phyloP scores from a whole-genome alignment of 345 rosid genomes.

The Laguncularia racemosa region DNA sequence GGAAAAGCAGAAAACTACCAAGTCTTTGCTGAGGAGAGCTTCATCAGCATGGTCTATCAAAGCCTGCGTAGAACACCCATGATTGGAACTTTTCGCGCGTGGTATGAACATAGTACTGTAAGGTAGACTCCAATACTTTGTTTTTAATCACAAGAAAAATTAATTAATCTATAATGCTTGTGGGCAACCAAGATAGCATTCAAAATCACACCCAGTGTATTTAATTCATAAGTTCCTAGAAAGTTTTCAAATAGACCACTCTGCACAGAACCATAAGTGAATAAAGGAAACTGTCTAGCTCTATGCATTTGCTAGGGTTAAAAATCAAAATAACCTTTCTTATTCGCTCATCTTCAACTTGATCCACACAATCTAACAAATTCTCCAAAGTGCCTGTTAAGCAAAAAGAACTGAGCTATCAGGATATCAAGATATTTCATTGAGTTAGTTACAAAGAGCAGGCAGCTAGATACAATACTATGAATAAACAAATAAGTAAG shows the following conservation, averaged over 20 bases:
- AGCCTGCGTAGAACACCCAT: constrained; percentile 28
- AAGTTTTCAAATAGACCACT: too few species aligned
- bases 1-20: constrained; percentile 32
- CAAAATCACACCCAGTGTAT: background rate
- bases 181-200: background rate
- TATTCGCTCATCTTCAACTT: constrained; percentile 54
- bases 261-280: too few species aligned
- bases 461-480: too few species aligned
- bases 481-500: too few species aligned
- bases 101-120: background rate
- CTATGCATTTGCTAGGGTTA: background rate
- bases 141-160: too few species aligned
- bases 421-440: constrained; percentile 1
- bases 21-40: constrained; percentile 71
- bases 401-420: constrained; percentile 5
- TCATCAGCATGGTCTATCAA: constrained; percentile 48
- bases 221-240: too few species aligned
- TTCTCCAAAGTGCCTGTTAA: constrained; percentile 66
- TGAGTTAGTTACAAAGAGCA: background rate
- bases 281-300: too few species aligned
- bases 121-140: background rate
- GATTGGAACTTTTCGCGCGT: too few species aligned
- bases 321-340: constrained; percentile 37
- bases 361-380: constrained; percentile 59
- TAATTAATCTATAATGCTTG: background rate